A percentile compares a stretch with the other conserved stretches of the same genome.
phyloP scores from a whole-genome alignment of 768 basidiomycete genomes.

The Tylopilus sp. region DNA sequence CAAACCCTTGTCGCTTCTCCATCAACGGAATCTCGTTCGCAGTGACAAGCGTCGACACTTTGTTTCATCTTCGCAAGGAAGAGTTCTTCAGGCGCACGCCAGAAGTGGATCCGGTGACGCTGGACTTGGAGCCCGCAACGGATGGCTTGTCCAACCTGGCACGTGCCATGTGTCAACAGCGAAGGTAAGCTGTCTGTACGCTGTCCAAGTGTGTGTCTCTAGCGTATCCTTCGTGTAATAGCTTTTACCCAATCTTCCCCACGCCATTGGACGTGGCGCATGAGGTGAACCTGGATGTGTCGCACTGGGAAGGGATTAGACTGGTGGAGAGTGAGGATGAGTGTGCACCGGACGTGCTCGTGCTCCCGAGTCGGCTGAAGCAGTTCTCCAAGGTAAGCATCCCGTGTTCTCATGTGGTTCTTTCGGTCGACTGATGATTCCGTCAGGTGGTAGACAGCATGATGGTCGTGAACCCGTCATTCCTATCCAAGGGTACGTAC shows the following conservation, averaged over 20 bases:
- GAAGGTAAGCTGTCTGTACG: conserved; percentile 51
- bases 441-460: conserved; percentile 73
- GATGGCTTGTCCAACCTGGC: conserved; percentile 80
- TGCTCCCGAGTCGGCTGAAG: conserved; percentile 85
- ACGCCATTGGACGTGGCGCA: conserved; percentile 66
- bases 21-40: conserved; percentile 82
- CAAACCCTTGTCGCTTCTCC: conserved; percentile 85
- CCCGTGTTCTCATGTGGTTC: not conserved
- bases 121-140: conserved; percentile 42
- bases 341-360: conserved; percentile 75
- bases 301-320: conserved; percentile 58
- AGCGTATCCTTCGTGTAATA: conserved; percentile 30
- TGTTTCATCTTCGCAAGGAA: conserved; percentile 87
- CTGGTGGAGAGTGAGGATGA: conserved; percentile 35
- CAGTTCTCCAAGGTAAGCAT: conserved; percentile 79
- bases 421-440: not conserved
- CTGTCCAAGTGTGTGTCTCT: not conserved
- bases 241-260: conserved; percentile 96
- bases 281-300: conserved; percentile 88
- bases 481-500: conserved; percentile 59
- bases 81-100: conserved; percentile 68
- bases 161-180: conserved; percentile 80
- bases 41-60: conserved; percentile 76
- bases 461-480: conserved; percentile 83
- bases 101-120: conserved; percentile 50